A percentile compares a stretch with the other conserved stretches of the same genome.
Conservation (phyloP, 2,329 filamentous ascomycete species). For the Dothideomycetidae sp. region DNA sequence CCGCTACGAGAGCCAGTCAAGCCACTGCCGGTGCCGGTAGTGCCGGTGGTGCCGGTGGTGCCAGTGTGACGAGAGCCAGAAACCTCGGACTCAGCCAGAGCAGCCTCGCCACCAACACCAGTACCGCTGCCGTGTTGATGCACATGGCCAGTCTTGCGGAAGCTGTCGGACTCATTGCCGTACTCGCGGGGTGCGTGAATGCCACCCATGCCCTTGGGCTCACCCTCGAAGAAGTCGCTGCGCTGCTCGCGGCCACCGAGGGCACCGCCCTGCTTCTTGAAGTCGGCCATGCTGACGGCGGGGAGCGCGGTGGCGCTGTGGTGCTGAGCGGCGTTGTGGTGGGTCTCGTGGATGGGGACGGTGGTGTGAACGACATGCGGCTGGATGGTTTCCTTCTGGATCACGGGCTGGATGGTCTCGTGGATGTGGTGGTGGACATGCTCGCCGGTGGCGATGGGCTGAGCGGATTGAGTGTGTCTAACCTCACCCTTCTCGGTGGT, state of each 20-base stretch:
- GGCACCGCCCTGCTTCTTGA: slow-evolving; percentile 41
- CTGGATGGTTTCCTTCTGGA: slow-evolving; percentile 53
- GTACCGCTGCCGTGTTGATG: slow-evolving; percentile 7
- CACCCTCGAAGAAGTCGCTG: slow-evolving; percentile 47
- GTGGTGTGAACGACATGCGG: slow-evolving; percentile 57
- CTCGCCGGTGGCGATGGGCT: slow-evolving; percentile 42
- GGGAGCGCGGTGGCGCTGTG: slow-evolving; percentile 52
- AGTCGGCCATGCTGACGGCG: slow-evolving; percentile 50
- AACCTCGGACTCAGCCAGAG: slow-evolving; percentile 1
- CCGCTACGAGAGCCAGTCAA: slow-evolving; percentile 12
- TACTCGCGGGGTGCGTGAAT: slow-evolving; percentile 13
- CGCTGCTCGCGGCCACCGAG: slow-evolving; percentile 41
- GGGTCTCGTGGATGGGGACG: slow-evolving; percentile 56
- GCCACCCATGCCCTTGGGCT: slow-evolving; percentile 38
- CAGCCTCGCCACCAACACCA: too few species aligned
- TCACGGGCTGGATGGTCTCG: slow-evolving; percentile 55
- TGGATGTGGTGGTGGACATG: slow-evolving; percentile 53
- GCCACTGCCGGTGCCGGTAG: too few species aligned
- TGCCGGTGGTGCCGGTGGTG: slow-evolving; percentile 10
- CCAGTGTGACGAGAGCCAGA: background rate
- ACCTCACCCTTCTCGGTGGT: slow-evolving; percentile 34
- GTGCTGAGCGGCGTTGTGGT: slow-evolving; percentile 52
- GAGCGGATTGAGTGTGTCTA: slow-evolving; percentile 34
- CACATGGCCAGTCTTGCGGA: slow-evolving; percentile 9
- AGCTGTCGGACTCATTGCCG: slow-evolving; percentile 5